A percentile compares a stretch with the other conserved stretches of the same genome.
These are phyloP conservation scores for Botrytis paeoniae DNA, from an alignment of 2,329 filamentous ascomycete genomes.

Conservation along the genomic window DNA sequence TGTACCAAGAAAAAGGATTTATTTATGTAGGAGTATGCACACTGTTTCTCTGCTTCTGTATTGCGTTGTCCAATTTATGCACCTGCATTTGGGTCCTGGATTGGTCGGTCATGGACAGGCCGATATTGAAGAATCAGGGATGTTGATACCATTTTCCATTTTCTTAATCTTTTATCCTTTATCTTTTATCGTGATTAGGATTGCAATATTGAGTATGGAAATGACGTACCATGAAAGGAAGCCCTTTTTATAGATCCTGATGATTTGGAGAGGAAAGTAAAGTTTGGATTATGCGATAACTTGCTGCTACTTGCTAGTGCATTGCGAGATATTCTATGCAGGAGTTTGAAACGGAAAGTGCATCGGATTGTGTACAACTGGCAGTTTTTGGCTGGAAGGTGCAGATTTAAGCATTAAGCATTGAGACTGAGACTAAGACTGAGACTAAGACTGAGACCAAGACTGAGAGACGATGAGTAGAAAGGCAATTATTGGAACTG, in stretches of 20 bases:
- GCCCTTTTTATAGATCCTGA: background rate
- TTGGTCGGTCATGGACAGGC: background rate
- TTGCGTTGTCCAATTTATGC: background rate
- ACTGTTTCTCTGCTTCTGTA: background rate
- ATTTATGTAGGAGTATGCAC: background rate
- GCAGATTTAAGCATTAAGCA: background rate
- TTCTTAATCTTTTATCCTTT: background rate
- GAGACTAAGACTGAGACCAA: background rate
- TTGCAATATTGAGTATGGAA: background rate
- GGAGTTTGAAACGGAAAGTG: background rate
- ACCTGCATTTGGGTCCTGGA: background rate
- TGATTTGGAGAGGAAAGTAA: background rate
- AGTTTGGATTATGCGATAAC: background rate
- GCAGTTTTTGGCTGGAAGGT: background rate
- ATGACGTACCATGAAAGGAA: background rate
- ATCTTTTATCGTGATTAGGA: background rate
- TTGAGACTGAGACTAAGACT: background rate
- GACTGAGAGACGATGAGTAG: background rate
- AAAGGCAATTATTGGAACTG: background rate
- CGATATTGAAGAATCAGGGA: background rate
- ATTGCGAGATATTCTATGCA: background rate
- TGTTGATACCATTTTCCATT: conserved; percentile 6
- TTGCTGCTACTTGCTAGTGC: background rate
- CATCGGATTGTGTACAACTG: conserved; percentile 2
- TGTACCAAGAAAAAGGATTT: background rate